A percentile compares a stretch with the other conserved stretches of the same genome.
phyloP scores from a whole-genome alignment of 768 basidiomycete species.

The Trametes cingulata region DNA sequence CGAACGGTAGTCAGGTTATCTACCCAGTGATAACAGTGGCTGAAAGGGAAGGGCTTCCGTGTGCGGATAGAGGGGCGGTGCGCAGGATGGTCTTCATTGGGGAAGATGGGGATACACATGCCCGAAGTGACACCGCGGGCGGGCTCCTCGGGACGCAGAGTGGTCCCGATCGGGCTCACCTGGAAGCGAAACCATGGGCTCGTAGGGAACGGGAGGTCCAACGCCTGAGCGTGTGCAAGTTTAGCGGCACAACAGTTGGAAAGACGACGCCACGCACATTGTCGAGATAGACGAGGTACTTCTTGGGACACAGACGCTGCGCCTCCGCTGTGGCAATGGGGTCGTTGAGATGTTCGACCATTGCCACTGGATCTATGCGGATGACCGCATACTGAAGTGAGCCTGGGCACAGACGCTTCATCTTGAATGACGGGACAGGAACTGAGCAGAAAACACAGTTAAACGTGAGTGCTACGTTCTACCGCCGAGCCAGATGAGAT shows the following conservation, averaged over 20 bases:
- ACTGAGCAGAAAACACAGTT: no score
- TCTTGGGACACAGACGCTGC: neutral
- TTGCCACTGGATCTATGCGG: slow-evolving; percentile 1
- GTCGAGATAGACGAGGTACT: neutral
- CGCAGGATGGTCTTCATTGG: neutral
- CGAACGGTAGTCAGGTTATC: no score
- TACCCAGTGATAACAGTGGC: slow-evolving; percentile 13
- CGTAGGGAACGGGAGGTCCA: neutral
- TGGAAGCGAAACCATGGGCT: slow-evolving; percentile 4
- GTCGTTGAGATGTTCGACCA: slow-evolving; percentile 1
- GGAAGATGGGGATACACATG: slow-evolving; percentile 5
- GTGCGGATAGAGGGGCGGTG: neutral
- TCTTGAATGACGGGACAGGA: no score
- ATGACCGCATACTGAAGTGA: neutral
- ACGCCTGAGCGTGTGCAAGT: neutral
- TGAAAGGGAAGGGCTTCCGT: neutral
- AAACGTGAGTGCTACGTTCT: no score
- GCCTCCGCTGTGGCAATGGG: neutral
- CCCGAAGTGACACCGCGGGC: neutral
- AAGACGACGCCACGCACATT: neutral
- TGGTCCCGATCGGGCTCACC: neutral
- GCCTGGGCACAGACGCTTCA: neutral
- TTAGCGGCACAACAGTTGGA: no score
- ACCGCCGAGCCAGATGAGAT: no score
- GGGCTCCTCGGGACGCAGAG: neutral